A percentile compares a stretch with the other conserved stretches of the same genome.
Conservation (phyloP, 257 asterid species). For the Penstemon davidsonii region DNA sequence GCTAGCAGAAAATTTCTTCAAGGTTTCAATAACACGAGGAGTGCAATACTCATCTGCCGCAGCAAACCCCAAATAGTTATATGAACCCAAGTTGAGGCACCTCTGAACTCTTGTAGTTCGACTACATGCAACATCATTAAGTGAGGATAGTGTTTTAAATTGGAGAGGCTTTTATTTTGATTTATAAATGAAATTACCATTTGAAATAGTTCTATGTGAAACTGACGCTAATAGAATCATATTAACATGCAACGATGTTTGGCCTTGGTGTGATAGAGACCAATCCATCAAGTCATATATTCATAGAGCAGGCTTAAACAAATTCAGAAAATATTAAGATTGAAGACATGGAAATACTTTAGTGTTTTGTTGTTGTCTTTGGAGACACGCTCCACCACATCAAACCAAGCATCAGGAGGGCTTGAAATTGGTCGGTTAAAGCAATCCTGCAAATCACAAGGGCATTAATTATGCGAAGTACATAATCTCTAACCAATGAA, state of each 20-base stretch:
- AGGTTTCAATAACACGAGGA: slow-evolving; percentile 87
- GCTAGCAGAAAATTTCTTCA: slow-evolving; percentile 78
- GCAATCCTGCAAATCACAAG: slow-evolving; percentile 68
- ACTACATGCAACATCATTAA: slow-evolving; percentile 46
- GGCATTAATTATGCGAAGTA: slow-evolving; percentile 15
- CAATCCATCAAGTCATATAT: background rate
- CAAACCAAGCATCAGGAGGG: slow-evolving; percentile 99
- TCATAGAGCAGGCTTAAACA: background rate
- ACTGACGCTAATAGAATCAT: slow-evolving; percentile 1
- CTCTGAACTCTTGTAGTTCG: slow-evolving; percentile 63
- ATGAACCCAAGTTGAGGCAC: slow-evolving; percentile 97
- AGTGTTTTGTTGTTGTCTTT: slow-evolving; percentile 87
- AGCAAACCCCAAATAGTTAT: slow-evolving; percentile 97
- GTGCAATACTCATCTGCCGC: slow-evolving; percentile 98
- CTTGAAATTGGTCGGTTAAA: slow-evolving; percentile 96
- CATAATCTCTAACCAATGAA: background rate
- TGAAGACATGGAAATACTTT: slow-evolving; percentile 41
- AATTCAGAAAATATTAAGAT: background rate
- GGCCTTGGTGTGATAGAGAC: too few species aligned
- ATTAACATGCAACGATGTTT: background rate
- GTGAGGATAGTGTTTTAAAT: slow-evolving; percentile 22
- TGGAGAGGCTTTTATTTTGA: slow-evolving; percentile 18
- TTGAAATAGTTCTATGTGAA: background rate
- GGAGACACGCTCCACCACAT: slow-evolving; percentile 96
- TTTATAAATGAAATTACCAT: too few species aligned